Base-by-base conservation (phyloP, 176 grass and related monocot species). In the Bothriochloa decipiens region DNA sequence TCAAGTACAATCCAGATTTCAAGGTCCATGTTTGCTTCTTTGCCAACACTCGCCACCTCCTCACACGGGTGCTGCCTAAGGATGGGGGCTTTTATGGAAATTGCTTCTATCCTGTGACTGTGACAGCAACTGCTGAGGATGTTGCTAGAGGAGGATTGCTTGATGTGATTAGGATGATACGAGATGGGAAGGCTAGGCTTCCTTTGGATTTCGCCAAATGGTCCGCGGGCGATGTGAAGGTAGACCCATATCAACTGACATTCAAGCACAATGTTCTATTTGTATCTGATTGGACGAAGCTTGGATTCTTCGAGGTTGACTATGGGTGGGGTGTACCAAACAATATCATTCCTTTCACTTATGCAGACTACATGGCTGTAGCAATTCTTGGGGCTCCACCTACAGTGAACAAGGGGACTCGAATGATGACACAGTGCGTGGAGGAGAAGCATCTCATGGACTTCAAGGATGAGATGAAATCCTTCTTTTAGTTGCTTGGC, bases 281-380 rank as follows among this genome's bases (percentile, higher is more conserved):
- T n/a, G 90, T 95, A 25, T 95, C 93, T 0, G 88, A 95, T n/a
- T 95, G 93, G 90, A 92, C 87, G 2, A 83, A 85, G 49, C 77
- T 92, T 18, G 93, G 93, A 17, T 95, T 95, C 78, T 83, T 75
- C 4, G 90, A 95, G 45, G 82, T 89, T 1, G 90, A 95, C 50
- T 95, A 89, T 8, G 90, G 90, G 2, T 95, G 93, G 93, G 93
- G 93, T 7, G 22, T 22, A 6, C 93, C 93, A 2, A 85, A 58
- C 80, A 88, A 92, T 75, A 82, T 92, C 61, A 49, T 90, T 47
- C 93, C 93, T 3, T 87, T 95, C 10, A 84, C 76, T 29, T 92
- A 95, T 65, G 88, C 86, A 1, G 67, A 92, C 29, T 90, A 92
- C 49, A 95, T 95, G 88, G 93, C 93, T 3, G 92, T 94, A 20